Base-by-base conservation (phyloP, 192 early-diverging fungal species). In the Backusella parvicylindrica region DNA sequence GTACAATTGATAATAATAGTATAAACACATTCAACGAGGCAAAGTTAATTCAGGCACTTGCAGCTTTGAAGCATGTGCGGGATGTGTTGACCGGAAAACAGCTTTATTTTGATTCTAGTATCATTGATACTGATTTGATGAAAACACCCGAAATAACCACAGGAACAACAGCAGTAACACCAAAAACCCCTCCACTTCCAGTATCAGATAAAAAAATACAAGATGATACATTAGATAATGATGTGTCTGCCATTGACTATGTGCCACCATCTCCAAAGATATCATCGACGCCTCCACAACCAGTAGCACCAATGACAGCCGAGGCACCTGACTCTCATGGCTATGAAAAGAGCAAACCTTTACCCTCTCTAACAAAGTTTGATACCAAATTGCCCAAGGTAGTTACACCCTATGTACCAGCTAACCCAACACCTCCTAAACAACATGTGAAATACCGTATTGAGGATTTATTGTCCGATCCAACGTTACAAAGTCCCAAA, bases 21-120 rank as follows among this genome's bases (percentile, higher is more conserved):
- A 11, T 8, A 12, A 60, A 23, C 33, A 18, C 21, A n/a, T 35
- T 30, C 9, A 79, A 88, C 33, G 86, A 82, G 67, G 82, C 80
- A 32, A 68, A 77, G 0, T 65, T 83, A 0, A 64, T 82, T 37
- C 76, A 82, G 50, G 86, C 82, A 4, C 70, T 87, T 11, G 79
- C 79, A 26, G 84, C 85, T 1, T 70, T 89, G n/a, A 87, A 86
- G 40, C 86, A 89, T 65, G 78, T 87, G 1, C 81, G 85, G 9
- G 88, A 89, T 78, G 80, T 86, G 9, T 53, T 89, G 11, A 32
- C 81, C 9, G 86, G 85, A 13, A 77, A 80, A 32, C 69, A 81
- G n/a, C 74, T 71, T 64, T 81, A 86, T 23, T 77, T 88, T 32
- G 82, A 88, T 33, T 33, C 40, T 12, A 69, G 71, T 26, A 23